Evolutionary conservation across 805 yeast genomes (phyloP).

Genomic region (Kockiozyma suomiensis): DNA sequence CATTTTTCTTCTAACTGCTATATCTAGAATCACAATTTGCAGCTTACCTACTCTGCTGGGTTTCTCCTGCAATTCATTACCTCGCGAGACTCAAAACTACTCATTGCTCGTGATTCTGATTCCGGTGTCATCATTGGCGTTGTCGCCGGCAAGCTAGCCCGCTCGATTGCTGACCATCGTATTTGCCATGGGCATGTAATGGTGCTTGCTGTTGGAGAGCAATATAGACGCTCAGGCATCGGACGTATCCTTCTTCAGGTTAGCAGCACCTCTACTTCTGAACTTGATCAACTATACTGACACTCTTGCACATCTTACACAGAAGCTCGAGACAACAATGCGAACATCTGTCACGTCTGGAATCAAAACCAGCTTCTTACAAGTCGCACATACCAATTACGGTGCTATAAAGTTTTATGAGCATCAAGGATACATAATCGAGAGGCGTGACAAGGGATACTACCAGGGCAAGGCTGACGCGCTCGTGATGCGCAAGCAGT

Average conservation of each 20-base stretch:
- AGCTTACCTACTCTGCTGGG: constrained; percentile 16
- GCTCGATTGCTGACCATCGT: not conserved
- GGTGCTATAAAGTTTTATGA: constrained; percentile 23
- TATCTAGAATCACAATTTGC: constrained; percentile 13
- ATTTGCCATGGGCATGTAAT: constrained; percentile 23
- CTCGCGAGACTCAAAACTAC: constrained; percentile 9
- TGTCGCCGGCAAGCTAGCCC: constrained; percentile 16
- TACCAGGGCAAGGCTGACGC: constrained; percentile 16
- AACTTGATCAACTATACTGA: not conserved
- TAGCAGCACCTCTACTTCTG: not conserved
- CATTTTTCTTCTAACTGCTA: not conserved
- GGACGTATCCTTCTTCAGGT: constrained; percentile 20
- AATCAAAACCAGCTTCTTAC: constrained; percentile 10
- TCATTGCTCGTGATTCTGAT: constrained; percentile 4
- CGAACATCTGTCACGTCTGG: not conserved
- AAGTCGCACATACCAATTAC: constrained; percentile 17
- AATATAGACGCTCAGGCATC: constrained; percentile 21
- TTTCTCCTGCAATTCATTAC: constrained; percentile 27
- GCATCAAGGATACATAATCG: constrained; percentile 14
- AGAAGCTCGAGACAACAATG: constrained; percentile 11
- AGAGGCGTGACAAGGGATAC: constrained; percentile 16
- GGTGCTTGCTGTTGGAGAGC: constrained; percentile 27
- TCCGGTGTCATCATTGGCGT: constrained; percentile 17
- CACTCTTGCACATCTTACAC: not conserved
- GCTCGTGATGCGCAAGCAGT: constrained; percentile 21